Evolutionary conservation across 1,139 yeast genomes (phyloP).

Genomic region (Blastobotrys illinoisensis): DNA sequence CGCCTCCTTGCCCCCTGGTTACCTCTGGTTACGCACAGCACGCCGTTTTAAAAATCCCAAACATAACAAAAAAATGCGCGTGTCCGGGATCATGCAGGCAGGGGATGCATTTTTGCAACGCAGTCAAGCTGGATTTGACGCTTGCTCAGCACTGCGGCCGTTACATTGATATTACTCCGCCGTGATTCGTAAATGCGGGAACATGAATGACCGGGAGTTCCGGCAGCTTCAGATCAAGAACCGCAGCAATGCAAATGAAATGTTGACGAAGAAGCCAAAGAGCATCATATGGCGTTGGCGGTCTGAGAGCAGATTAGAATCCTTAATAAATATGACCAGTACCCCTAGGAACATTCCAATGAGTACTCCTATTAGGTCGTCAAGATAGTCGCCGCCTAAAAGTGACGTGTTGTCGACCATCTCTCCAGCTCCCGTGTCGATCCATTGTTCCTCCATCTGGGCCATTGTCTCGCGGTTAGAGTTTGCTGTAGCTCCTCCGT

Average conservation of each 20-base stretch:
- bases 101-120: not conserved
- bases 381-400: conserved; percentile 32
- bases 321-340: conserved; percentile 25
- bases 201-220: not conserved
- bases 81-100: not conserved
- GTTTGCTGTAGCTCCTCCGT: conserved; percentile 42
- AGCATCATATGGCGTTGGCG: conserved; percentile 31
- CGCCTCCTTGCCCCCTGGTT: not conserved
- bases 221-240: conserved; percentile 4
- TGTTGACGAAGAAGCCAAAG: conserved; percentile 32
- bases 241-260: conserved; percentile 31
- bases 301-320: conserved; percentile 25
- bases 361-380: conserved; percentile 32
- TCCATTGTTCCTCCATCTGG: conserved; percentile 84
- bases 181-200: not conserved
- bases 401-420: conserved; percentile 17
- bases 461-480: conserved; percentile 35
- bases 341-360: conserved; percentile 37
- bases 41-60: not conserved
- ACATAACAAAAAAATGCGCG: not conserved
- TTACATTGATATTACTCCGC: not conserved
- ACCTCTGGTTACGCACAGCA: not conserved
- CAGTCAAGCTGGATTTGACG: not conserved
- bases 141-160: not conserved
- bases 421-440: conserved; percentile 63